A percentile compares a stretch with the other conserved stretches of the same genome.
Evolutionary conservation across 2,329 filamentous ascomycete genomes (phyloP).

Genomic region (Dothistroma septosporum): DNA sequence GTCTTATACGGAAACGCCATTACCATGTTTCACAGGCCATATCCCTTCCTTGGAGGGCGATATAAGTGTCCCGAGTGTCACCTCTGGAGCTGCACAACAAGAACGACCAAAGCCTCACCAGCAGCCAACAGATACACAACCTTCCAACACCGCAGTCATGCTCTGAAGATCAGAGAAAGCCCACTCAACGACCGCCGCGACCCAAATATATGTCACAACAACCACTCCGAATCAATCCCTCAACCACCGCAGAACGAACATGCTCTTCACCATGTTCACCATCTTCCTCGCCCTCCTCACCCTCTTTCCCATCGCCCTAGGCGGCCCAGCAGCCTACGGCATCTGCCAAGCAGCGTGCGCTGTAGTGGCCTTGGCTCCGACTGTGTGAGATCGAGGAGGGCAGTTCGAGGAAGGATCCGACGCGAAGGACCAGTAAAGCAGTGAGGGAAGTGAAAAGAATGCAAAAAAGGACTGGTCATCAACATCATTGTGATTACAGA

Average conservation of each 20-base stretch:
- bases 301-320: conserved; percentile 7
- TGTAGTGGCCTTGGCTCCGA: neutral
- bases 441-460: neutral
- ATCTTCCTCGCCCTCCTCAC: neutral
- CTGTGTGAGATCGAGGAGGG: neutral
- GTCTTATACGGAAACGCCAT: neutral
- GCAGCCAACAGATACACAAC: neutral
- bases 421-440: neutral
- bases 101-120: neutral
- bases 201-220: neutral
- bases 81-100: neutral
- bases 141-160: too few species aligned
- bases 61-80: too few species aligned
- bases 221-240: neutral
- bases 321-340: conserved; percentile 41
- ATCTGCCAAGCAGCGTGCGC: conserved; percentile 48
- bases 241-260: neutral
- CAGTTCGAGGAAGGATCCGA: neutral
- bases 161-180: neutral
- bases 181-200: neutral
- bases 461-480: neutral
- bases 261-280: conserved; percentile 1
- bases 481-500: neutral
- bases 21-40: too few species aligned
- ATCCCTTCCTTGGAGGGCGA: too few species aligned